Conservation (phyloP, 2,329 filamentous ascomycete genomes). For the Neonectria faginata region DNA sequence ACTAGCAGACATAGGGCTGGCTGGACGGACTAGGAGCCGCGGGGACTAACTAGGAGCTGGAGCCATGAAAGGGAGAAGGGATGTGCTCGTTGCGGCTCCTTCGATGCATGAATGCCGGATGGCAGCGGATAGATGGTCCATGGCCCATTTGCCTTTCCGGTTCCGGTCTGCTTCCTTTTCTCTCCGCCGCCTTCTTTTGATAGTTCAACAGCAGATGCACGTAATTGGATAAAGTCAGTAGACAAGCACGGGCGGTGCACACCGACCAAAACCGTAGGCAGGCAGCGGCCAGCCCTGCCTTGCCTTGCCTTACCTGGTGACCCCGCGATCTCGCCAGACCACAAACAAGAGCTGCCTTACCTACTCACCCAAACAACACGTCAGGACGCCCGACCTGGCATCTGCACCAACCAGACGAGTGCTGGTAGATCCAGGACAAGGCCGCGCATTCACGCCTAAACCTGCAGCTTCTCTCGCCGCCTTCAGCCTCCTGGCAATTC, state of each 20-base stretch:
- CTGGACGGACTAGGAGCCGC: not conserved
- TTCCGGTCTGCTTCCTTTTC: not conserved
- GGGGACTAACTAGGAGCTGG: not conserved
- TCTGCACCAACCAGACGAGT: not conserved
- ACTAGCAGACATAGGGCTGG: conserved; percentile 7
- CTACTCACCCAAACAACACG: not conserved
- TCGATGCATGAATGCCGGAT: not conserved
- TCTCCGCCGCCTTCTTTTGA: not conserved
- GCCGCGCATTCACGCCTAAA: not conserved
- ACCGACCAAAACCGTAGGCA: not conserved
- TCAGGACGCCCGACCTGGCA: not conserved
- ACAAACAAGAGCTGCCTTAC: not conserved
- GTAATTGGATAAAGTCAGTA: not conserved
- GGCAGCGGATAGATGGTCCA: not conserved
- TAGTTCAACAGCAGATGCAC: not conserved
- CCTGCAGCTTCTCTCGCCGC: not conserved
- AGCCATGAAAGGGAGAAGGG: not conserved
- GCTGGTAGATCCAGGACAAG: not conserved
- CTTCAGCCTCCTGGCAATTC: not conserved
- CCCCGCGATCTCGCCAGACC: conserved; percentile 5
- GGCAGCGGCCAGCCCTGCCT: not conserved
- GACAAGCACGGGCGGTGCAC: not conserved
- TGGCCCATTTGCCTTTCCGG: not conserved
- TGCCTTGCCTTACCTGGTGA: not conserved
- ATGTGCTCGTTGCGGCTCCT: not conserved